Base-by-base conservation (phyloP, 495 filamentous ascomycete genomes). In the Neurospora sublineolata region DNA sequence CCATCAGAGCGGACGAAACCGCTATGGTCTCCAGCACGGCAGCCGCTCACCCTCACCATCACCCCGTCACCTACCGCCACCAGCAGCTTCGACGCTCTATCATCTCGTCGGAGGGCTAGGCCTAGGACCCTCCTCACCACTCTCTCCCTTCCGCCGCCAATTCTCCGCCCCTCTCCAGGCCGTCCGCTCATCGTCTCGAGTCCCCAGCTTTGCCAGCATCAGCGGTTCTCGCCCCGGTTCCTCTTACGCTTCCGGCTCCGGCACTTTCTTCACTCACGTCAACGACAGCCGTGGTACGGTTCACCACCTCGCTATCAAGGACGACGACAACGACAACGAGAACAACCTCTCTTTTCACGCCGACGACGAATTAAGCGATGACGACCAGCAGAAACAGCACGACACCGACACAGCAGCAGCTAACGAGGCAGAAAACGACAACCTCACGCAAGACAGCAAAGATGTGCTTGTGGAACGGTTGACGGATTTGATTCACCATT, bases 391-490 rank as follows among this genome's bases (percentile, higher is more conserved):
- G 6, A 77, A 23, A 0, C n/a, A 44, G 1, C 20, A 64, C 3
- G 78, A 23, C 14, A 67, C 18, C 71, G 69, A 9, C 69, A 38
- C 60, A 69, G 68, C 38, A 69, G 44, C 36, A 67, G 44, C 36
- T n/a, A 37, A 73, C 30, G 64, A 71, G 20, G 11, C 46, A 6
- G 69, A 64, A 12, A 68, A 76, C 23, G 75, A 72, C 33, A 74
- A 79, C 16, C 69, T 78, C 70, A 75, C 80, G 14, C 80, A 81
- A 37, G 82, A 84, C 71, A 83, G 81, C 77, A 84, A 81, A 70
- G 82, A 86, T 75, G 82, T 83, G 5, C 75, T 87, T 37, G 76
- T 85, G 10, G 83, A 86, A 68, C 81, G 86, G 58, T 79, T 88
- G 8, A 81, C 81, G 72, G 82, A 84, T 68, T 74, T 88, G 52